phyloP scores from a whole-genome alignment of 2,329 filamentous ascomycete species.

The Fusarium sp. region DNA sequence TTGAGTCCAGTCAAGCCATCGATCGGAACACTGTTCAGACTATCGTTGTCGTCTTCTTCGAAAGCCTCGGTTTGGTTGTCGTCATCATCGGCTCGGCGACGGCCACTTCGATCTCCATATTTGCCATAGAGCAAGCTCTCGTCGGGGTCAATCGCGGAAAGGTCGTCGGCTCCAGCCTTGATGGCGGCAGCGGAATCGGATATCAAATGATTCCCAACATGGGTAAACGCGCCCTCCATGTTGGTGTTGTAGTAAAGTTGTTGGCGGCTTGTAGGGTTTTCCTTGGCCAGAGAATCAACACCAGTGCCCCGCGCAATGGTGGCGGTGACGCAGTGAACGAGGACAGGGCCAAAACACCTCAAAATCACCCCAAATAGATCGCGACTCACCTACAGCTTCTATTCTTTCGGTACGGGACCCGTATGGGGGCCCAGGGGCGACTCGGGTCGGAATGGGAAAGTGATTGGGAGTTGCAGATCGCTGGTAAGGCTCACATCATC shows the following conservation, averaged over 20 bases:
- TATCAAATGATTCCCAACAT: slow-evolving; percentile 87
- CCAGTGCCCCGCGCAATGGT: slow-evolving; percentile 42
- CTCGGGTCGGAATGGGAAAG: slow-evolving; percentile 46
- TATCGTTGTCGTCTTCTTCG: slow-evolving; percentile 84
- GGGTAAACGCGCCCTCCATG: slow-evolving; percentile 91
- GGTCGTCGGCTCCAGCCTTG: slow-evolving; percentile 84
- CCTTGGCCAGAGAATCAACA: slow-evolving; percentile 39
- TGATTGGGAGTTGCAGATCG: slow-evolving; percentile 48
- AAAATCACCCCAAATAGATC: slow-evolving; percentile 12
- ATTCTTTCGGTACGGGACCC: slow-evolving; percentile 39
- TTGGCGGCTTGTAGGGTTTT: slow-evolving; percentile 45
- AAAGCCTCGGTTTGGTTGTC: slow-evolving; percentile 88
- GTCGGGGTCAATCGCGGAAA: slow-evolving; percentile 79
- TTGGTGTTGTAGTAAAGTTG: slow-evolving; percentile 45
- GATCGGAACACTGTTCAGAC: slow-evolving; percentile 82
- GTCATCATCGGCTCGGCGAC: slow-evolving; percentile 85
- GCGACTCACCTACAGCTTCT: slow-evolving; percentile 45
- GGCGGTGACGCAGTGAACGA: slow-evolving; percentile 31
- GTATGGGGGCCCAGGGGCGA: slow-evolving; percentile 41
- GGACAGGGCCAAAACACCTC: slow-evolving; percentile 10
- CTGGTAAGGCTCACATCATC: slow-evolving; percentile 55
- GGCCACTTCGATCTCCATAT: slow-evolving; percentile 69
- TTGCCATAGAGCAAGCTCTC: slow-evolving; percentile 84
- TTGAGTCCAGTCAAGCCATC: slow-evolving; percentile 78
- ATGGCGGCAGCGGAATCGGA: slow-evolving; percentile 88